Conservation (phyloP, 371 early-diverging fungal genomes). For the Mortierella sp. region DNA sequence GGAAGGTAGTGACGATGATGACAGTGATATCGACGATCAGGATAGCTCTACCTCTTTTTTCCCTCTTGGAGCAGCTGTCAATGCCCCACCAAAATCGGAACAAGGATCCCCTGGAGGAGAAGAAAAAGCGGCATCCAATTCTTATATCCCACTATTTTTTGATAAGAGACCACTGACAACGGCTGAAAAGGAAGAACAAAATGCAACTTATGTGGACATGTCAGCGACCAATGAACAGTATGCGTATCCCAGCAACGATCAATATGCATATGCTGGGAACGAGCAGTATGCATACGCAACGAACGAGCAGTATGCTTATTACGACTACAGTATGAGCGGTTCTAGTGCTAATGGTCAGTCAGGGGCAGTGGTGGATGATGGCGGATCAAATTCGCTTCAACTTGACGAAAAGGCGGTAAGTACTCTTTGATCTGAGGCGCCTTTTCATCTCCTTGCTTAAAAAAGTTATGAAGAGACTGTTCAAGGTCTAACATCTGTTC, state of each 20-base stretch:
- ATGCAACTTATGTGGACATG: constrained; percentile 21
- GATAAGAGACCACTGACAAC: constrained; percentile 48
- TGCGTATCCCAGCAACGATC: constrained; percentile 39
- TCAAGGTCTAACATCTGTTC: neutral
- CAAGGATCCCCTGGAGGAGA: neutral
- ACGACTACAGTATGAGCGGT: neutral
- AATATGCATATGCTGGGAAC: constrained; percentile 36
- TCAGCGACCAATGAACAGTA: constrained; percentile 42
- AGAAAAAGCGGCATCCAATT: constrained; percentile 31
- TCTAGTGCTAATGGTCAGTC: neutral
- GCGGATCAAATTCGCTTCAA: constrained; percentile 22
- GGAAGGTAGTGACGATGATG: constrained; percentile 11
- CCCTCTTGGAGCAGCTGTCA: constrained; percentile 39
- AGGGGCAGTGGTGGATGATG: neutral
- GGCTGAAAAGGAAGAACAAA: constrained; percentile 27
- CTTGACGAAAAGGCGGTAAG: constrained; percentile 59
- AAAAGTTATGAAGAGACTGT: neutral
- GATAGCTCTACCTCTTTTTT: constrained; percentile 41
- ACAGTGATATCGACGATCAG: constrained; percentile 21
- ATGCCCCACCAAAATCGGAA: constrained; percentile 2
- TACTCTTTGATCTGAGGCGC: neutral
- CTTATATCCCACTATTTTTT: constrained; percentile 44
- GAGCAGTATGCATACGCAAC: constrained; percentile 44
- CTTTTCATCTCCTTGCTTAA: neutral
- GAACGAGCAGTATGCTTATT: constrained; percentile 40